Evolutionary conservation across 306 rosid genomes (phyloP), one percentile per base, ranked within the genome.

Genomic region (Pyrus bretschneideri): DNA sequence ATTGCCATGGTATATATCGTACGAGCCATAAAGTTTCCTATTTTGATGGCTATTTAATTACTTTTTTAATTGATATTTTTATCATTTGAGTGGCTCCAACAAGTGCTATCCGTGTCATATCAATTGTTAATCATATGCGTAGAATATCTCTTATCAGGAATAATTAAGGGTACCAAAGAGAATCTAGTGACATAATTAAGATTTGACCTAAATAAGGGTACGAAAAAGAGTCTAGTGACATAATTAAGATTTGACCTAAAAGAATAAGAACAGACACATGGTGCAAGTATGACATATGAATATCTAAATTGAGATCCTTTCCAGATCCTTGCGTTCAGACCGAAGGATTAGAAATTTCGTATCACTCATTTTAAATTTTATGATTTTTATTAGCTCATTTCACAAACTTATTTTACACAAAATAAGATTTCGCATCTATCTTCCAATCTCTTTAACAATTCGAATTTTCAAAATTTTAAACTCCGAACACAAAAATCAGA

Each of bases 361-460:
- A 38, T 0, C 9, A 35, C 1, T 35, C 0, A 35, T 35, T 35
- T 35, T 35, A 35, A 35, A 0, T 35, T 0, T 35, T 6, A 0
- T 35, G 0, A 0, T 38, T 38, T 38, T 38, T 38, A 38, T 38
- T 38, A 38, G 2, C 10, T 6, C 9, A 6, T 35, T 35, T 35
- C 9, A 35, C 2, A 0, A 0, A 35, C 0, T 33, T 0, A 35
- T 6, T 0, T 7, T 35, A 35, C 2, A 35, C 2, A 7, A 35
- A 35, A 6, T 35, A 35, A 35, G 0, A 35, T 7, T 35, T 6
- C 1, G 0, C 40, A 35, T 35, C 0, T 35, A 0, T 31, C 0
- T 35, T 7, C 9, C 0, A 2, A 35, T 35, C 40, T 35, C 9
- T 35, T 35, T 35, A 35, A 35, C 2, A 0, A 35, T 35, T 35